Percentiles rank a stretch among this genome's conserved stretches.
Conservation (phyloP, 768 basidiomycete genomes). For the Phaffia tasmanica region DNA sequence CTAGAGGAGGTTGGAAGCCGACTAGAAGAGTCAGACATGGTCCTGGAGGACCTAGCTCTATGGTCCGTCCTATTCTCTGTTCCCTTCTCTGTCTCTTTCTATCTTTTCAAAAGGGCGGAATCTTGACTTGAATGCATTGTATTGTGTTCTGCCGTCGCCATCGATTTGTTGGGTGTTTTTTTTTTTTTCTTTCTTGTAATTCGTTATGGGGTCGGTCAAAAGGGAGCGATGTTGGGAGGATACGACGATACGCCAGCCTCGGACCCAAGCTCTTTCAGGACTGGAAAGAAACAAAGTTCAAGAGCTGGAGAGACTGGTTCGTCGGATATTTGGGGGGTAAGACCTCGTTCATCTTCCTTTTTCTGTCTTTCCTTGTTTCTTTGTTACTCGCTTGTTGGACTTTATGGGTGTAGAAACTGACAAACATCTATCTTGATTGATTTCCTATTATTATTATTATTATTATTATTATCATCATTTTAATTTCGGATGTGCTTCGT, state of each 20-base stretch:
- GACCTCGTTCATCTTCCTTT: not conserved
- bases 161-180: not conserved
- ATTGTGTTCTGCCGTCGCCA: too few relatives aligned
- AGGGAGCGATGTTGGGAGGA: too few relatives aligned
- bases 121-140: too few relatives aligned
- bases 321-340: constrained; percentile 5
- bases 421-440: too few relatives aligned
- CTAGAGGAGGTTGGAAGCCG: not conserved
- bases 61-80: not conserved
- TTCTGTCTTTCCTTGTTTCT: not conserved
- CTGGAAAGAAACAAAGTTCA: constrained; percentile 2
- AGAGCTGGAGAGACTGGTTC: not conserved
- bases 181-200: too few relatives aligned
- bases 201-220: too few relatives aligned
- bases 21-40: constrained; percentile 2
- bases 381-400: not conserved
- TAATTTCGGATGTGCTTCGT: too few relatives aligned
- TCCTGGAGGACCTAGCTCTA: constrained; percentile 1
- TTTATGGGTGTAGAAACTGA: too few relatives aligned
- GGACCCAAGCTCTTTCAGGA: not conserved
- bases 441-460: too few relatives aligned
- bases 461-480: too few relatives aligned
- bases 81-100: too few relatives aligned
- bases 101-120: too few relatives aligned
- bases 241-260: not conserved